A percentile compares a stretch with the other conserved stretches of the same genome.
Conservation (phyloP, 2,329 filamentous ascomycete species). For the Arthrinium puccinioides region DNA sequence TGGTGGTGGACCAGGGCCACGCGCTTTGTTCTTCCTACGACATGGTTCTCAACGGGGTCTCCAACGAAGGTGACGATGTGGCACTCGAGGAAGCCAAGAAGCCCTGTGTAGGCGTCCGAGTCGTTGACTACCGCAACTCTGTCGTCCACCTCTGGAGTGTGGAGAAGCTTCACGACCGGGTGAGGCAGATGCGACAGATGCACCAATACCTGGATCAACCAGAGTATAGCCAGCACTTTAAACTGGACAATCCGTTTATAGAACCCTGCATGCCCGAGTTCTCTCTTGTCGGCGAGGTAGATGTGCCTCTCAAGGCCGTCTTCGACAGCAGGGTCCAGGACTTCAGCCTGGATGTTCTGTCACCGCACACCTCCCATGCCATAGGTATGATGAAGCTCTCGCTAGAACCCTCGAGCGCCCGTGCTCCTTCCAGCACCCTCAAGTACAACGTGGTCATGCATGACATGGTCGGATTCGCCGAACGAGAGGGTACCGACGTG, state of each 20-base stretch:
- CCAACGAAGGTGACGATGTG: conserved; percentile 74
- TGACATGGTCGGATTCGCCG: conserved; percentile 87
- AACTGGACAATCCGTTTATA: conserved; percentile 85
- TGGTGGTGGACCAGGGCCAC: conserved; percentile 82
- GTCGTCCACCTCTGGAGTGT: conserved; percentile 92
- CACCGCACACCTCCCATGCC: conserved; percentile 84
- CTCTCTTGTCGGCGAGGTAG: conserved; percentile 85
- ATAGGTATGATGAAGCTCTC: conserved; percentile 88
- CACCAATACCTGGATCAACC: conserved; percentile 94
- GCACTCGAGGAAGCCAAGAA: conserved; percentile 76
- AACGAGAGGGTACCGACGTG: conserved; percentile 90
- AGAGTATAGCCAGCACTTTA: conserved; percentile 89
- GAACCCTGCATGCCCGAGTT: conserved; percentile 89
- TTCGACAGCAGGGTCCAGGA: conserved; percentile 94
- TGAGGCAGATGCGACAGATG: conserved; percentile 92
- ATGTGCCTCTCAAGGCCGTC: conserved; percentile 85
- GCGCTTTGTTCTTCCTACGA: conserved; percentile 91
- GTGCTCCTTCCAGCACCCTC: conserved; percentile 82
- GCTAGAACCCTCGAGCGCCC: conserved; percentile 85
- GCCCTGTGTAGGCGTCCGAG: conserved; percentile 82
- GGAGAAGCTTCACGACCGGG: conserved; percentile 80
- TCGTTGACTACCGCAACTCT: conserved; percentile 81
- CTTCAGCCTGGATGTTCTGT: conserved; percentile 83
- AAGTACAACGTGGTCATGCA: conserved; percentile 99
- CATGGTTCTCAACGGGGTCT: conserved; percentile 86